Base-by-base conservation (phyloP, 768 basidiomycete genomes). In the Pulveroboletus sp. region DNA sequence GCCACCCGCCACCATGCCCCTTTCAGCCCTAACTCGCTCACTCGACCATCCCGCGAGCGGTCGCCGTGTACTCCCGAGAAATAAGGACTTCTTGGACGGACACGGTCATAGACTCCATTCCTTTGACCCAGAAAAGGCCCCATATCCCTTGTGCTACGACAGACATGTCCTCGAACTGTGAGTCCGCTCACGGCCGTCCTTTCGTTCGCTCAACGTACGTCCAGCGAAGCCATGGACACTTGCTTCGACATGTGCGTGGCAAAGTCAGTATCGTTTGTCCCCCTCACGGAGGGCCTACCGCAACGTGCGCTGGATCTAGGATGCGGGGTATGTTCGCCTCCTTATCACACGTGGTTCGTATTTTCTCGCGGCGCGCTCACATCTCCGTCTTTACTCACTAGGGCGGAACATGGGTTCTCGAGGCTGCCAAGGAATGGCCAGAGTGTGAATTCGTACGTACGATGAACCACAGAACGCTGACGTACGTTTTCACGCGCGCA, bases 71-170 rank as follows among this genome's bases (percentile, higher is more conserved):
- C 51, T 57, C 11, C 60, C 57, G n/a, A 55, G 63, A 35, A 62
- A 65, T 50, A 85, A 78, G 63, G 83, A 86, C 42, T 86, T 85
- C 61, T 60, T 76, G 36, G 62, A 68, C 56, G 85, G 83, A 58
- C 63, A 83, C 58, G 86, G 86, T 39, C 78, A 77, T 40, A 74
- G 73, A 46, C 82, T 85, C 51, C 88, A 89, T 62, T 73, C 78
- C 16, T 83, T 82, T 60, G 82, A 83, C 53, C 76, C 74, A 32
- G 84, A 86, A 63, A 88, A 89, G 70, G 88, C 85, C 2, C 88
- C 86, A 2, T 90, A 90, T 71, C 88, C 88, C 1, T 62, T 86
- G 31, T 83, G 80, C 22, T 89, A 88, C 63, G 82, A 87, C 62
- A 75, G 74, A 43, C 69, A 81, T 36, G 71, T 86, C 46, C 68